Percentiles rank a stretch among this genome's conserved stretches.
phyloP scores from a whole-genome alignment of 768 basidiomycete genomes.

The Phaeotremella fagi region DNA sequence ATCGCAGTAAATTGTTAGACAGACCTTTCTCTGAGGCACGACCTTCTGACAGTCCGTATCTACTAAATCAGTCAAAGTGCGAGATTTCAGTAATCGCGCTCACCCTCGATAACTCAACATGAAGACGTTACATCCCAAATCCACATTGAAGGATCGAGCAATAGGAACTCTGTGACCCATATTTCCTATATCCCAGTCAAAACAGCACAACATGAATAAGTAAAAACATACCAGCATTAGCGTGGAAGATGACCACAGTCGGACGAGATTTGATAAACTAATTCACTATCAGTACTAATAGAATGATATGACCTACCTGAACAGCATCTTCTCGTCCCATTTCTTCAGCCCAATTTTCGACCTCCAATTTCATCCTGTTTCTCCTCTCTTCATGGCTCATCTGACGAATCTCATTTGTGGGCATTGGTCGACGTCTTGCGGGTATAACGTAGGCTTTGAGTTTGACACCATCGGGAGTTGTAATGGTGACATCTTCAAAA shows the following conservation, averaged over 20 bases:
- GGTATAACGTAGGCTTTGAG: constrained; percentile 71
- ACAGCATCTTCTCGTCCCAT: constrained; percentile 53
- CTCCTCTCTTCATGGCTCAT: constrained; percentile 24
- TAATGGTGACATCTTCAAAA: constrained; percentile 69
- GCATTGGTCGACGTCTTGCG: constrained; percentile 58
- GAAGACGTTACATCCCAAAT: constrained; percentile 85
- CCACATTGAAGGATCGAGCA: constrained; percentile 71
- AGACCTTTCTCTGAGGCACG: constrained; percentile 76
- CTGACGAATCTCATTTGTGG: constrained; percentile 12
- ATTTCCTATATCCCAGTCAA: constrained; percentile 35
- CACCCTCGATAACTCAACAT: constrained; percentile 92
- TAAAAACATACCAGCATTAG: constrained; percentile 52
- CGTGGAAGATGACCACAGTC: constrained; percentile 89
- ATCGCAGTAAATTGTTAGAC: constrained; percentile 5
- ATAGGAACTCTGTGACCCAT: constrained; percentile 84
- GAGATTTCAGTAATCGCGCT: constrained; percentile 30
- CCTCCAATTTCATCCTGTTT: constrained; percentile 44
- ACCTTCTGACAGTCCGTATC: constrained; percentile 85
- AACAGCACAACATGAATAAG: not conserved
- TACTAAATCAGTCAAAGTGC: constrained; percentile 39
- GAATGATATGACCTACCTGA: constrained; percentile 58
- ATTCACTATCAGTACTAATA: not conserved
- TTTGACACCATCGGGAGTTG: constrained; percentile 66
- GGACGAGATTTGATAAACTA: constrained; percentile 55
- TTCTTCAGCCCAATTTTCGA: constrained; percentile 43